These are phyloP conservation scores for Pseudocercospora crystallina DNA, from an alignment of 2,329 filamentous ascomycete species.

Conservation along the genomic window DNA sequence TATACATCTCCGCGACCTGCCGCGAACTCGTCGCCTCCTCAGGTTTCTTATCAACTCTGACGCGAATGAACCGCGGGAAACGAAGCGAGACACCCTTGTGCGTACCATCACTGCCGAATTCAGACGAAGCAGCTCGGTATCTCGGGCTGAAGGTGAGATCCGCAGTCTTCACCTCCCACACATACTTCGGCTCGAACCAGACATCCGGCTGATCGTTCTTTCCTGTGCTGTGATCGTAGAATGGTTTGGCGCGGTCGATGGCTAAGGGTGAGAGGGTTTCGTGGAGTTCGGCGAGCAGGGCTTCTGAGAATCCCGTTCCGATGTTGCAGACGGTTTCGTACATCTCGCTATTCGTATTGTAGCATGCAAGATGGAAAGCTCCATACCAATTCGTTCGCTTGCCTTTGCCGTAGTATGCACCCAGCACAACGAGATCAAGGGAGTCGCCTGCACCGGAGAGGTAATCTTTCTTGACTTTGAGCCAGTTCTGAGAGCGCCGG, in stretches of 20 bases:
- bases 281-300: conserved; percentile 86
- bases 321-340: conserved; percentile 99
- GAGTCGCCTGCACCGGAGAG: conserved; percentile 91
- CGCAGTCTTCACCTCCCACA: conserved; percentile 98
- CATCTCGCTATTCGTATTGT: conserved; percentile 73
- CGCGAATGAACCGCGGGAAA: conserved; percentile 89
- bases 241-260: conserved; percentile 90
- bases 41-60: conserved; percentile 92
- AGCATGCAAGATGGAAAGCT: conserved; percentile 91
- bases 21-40: conserved; percentile 81
- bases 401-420: conserved; percentile 89
- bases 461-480: conserved; percentile 99
- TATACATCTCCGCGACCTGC: conserved; percentile 95
- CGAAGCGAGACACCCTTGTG: conserved; percentile 80
- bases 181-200: conserved; percentile 92
- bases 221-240: conserved; percentile 81
- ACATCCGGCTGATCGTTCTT: conserved; percentile 95
- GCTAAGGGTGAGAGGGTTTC: conserved; percentile 70
- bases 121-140: conserved; percentile 86
- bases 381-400: conserved; percentile 96
- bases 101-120: conserved; percentile 63
- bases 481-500: conserved; percentile 95
- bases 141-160: conserved; percentile 89
- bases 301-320: conserved; percentile 93
- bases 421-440: conserved; percentile 91